These are phyloP conservation scores for Magnolia sinica DNA, from an alignment of 164 flowering plant species.

Conservation along the genomic window DNA sequence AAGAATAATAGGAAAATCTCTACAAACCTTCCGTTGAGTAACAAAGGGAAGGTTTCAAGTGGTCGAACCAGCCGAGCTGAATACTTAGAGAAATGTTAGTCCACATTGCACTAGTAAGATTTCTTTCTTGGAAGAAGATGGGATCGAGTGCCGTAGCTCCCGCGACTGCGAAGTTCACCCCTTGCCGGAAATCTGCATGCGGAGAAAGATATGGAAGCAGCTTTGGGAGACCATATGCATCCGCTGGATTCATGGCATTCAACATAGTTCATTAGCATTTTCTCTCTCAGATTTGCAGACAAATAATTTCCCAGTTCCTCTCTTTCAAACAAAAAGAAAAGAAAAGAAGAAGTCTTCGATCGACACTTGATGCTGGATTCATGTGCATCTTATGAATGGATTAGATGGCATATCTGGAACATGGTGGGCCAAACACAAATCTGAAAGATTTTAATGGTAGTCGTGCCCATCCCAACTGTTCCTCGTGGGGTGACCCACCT, in stretches of 20 bases:
- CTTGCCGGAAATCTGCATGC: conserved; percentile 12
- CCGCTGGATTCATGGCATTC: conserved; percentile 4
- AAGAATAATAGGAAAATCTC: background rate
- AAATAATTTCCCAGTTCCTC: too few species aligned
- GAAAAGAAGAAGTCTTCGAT: too few species aligned
- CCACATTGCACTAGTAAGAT: conserved; percentile 2
- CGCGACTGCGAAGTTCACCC: conserved; percentile 55
- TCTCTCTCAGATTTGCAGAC: background rate
- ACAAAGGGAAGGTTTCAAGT: conserved; percentile 7
- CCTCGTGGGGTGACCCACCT: too few species aligned
- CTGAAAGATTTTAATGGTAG: too few species aligned
- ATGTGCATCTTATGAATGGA: too few species aligned
- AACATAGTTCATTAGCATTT: background rate
- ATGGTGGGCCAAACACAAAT: too few species aligned
- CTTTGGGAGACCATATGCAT: conserved; percentile 31
- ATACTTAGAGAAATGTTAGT: conserved; percentile 20
- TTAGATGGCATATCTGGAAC: too few species aligned
- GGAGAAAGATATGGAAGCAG: conserved; percentile 35
- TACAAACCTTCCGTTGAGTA: background rate
- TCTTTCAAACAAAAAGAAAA: too few species aligned
- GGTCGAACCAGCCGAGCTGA: conserved; percentile 34
- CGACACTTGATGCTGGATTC: too few species aligned
- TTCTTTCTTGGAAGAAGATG: conserved; percentile 21
- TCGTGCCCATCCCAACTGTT: too few species aligned
- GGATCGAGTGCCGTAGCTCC: conserved; percentile 55